Evolutionary conservation across 345 rosid genomes (phyloP), one percentile per base, ranked within the genome.

Genomic region (Anastatica hierochuntica): DNA sequence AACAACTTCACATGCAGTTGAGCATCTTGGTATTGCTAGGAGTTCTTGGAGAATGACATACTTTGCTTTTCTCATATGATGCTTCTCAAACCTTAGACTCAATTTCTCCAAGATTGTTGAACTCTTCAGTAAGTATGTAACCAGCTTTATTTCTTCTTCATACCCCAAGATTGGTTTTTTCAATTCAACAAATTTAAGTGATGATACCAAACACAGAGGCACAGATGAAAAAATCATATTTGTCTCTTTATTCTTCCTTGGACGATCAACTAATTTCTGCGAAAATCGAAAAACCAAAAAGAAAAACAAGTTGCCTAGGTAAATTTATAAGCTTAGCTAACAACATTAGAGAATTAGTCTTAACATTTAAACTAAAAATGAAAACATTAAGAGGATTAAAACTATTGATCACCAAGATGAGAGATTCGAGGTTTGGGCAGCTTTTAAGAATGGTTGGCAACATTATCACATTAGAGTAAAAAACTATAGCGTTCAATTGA

Each of bases 41-140:
- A 52, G 90, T 71, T 82, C 90, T 58, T 76, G 78, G 8, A 88
- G 66, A 35, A 82, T 80, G 49, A 62, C 90, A 58, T 80, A 80
- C 53, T 73, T 80, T 13, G 83, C 86, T 83, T 90, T 36, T 21
- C 10, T 23, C 33, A 0, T 23, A 11, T 3, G 0, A 3, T 0
- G 6, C 6, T 0, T 2, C 17, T 21, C 9, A 33, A 49, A 1
- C 5, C 10, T 7, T 13, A 24, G 27, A 24, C 27, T 24, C 27
- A 52, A 1, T 24, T 53, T 57, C 52, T 44, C 53, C 11, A 46
- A 24, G 13, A 36, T 37, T 37, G 19, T 4, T 46, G 63, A 58
- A 27, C 37, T 24, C 46, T 46, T 46, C 0, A 58, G 14, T 5
- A 58, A 24, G 27, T 46, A 58, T 24, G 53, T 46, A 5, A 36